Evolutionary conservation across 345 rosid species (phyloP), one percentile per base, ranked within the genome.

Genomic region (Acer yangbiense): DNA sequence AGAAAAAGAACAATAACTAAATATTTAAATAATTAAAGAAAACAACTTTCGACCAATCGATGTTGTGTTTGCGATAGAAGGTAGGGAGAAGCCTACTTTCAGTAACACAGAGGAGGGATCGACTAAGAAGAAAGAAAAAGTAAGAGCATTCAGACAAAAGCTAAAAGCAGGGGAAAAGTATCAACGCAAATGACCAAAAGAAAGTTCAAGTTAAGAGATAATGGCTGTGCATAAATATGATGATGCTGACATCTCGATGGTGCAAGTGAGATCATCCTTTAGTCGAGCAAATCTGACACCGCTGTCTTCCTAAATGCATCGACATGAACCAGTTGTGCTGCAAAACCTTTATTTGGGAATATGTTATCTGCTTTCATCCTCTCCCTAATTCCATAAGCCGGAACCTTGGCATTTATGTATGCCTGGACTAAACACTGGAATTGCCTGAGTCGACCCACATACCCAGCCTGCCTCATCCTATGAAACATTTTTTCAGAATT

Each of bases 331-430:
- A 94, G 78, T 68, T 84, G 90, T 23, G 87, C 86, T 6, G 90
- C 88, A 81, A 94, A 62, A 0, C 78, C 50, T 78, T 86, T 92
- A 73, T 82, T 88, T 9, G 98, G 98, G 79, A 97, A 92, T 52
- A 94, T 77, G 65, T 91, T 90, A 76, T 97, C 98, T 0, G 94
- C 98, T 85, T 83, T 89, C 93, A 94, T 89, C 81, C 99, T 88
- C 61, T 94, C 97, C 83, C 93, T 79, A 32, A 97, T 88, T 61
- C 98, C 99, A 77, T 97, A 97, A 25, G 92, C 94, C 14, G 93
- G 94, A 23, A 81, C 77, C 78, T 88, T 93, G 23, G 93, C 95
- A 66, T 88, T 90, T 71, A 80, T 44, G 67, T 97, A 97, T 17
- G 96, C 86, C 84, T 86, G 87, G 61, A 90, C 23, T 27, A 97